phyloP scores from a whole-genome alignment of 2,329 filamentous ascomycete species.

The Ambrosiella xylebori region DNA sequence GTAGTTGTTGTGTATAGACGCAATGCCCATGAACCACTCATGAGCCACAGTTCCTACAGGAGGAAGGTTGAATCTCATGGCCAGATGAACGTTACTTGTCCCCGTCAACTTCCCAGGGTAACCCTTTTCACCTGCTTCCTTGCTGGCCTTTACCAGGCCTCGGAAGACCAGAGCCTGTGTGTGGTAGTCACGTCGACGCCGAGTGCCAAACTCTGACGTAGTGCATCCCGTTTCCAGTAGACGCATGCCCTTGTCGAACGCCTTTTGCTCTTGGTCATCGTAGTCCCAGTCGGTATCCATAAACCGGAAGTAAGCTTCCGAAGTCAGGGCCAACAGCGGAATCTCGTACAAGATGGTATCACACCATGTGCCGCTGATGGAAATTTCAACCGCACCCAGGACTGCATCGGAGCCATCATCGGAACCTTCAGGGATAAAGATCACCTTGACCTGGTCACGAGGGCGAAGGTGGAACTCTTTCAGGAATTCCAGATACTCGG shows the following conservation, averaged over 20 bases:
- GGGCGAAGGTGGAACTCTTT: constrained; percentile 68
- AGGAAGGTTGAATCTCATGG: constrained; percentile 73
- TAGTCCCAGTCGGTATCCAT: constrained; percentile 88
- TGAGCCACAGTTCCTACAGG: constrained; percentile 84
- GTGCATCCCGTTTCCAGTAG: constrained; percentile 70
- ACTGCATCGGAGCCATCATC: constrained; percentile 47
- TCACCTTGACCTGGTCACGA: constrained; percentile 57
- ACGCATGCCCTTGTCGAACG: constrained; percentile 60
- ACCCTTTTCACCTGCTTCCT: constrained; percentile 47
- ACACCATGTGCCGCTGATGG: constrained; percentile 69
- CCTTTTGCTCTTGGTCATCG: constrained; percentile 68
- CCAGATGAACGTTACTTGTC: constrained; percentile 92
- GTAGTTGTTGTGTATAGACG: constrained; percentile 78
- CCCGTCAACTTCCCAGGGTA: constrained; percentile 61
- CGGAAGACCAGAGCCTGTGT: constrained; percentile 85
- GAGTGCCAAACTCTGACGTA: constrained; percentile 86
- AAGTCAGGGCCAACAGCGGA: constrained; percentile 75
- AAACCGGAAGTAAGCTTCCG: constrained; percentile 95
- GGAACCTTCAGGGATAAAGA: constrained; percentile 39
- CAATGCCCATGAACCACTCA: constrained; percentile 99
- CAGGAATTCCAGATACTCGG: constrained; percentile 66
- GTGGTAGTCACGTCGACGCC: constrained; percentile 79
- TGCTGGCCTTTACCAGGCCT: constrained; percentile 63
- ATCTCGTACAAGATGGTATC: constrained; percentile 98
- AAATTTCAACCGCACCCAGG: constrained; percentile 58